Evolutionary conservation across 805 yeast genomes (phyloP), one percentile per base, ranked within the genome.

Genomic region (Metschnikowia henanensis): DNA sequence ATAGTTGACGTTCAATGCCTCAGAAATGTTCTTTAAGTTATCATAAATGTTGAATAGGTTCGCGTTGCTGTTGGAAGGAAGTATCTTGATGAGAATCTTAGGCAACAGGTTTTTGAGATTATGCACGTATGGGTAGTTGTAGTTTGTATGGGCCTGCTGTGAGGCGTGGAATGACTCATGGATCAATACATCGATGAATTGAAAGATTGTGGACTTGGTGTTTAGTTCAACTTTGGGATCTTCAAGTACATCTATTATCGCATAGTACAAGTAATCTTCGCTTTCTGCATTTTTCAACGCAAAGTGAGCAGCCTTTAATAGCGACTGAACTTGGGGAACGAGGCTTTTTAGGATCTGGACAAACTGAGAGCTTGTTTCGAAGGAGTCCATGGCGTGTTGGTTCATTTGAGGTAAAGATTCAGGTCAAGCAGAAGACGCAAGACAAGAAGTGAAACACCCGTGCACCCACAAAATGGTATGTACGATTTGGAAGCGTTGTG

Each of bases 331-430:
- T 1, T 89, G 76, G 0, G 96, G 91, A 33, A 80, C 82, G 32
- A 92, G 66, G 6, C 73, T 62, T 52, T 81, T 75, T 42, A 91
- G 70, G 34, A 81, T 77, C 53, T 82, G 87, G 5, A 80, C 73
- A 55, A 91, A 84, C 62, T 84, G 85, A 35, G 88, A 67, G 46
- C 92, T 76, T 4, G 91, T 90, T 57, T 88, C 96, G 61, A 92
- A 87, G 1, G 96, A 83, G 60, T 91, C 97, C 95, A 91, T 88
- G 13, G 12, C 20, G 26, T 39, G 39, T 32, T 18, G 16, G 18
- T 33, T 22, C 17, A 16, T 25, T 30, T 28, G 15, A 7, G 22
- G 25, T 25, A 15, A 23, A 22, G 9, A 18, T 15, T 16, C 10
- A 35, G n/a, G 37, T 18, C 2, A 21, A n/a, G 30, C n/a, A 35